Base-by-base conservation (phyloP, 176 grass and related monocot species). In the Aegilops tauschii region DNA sequence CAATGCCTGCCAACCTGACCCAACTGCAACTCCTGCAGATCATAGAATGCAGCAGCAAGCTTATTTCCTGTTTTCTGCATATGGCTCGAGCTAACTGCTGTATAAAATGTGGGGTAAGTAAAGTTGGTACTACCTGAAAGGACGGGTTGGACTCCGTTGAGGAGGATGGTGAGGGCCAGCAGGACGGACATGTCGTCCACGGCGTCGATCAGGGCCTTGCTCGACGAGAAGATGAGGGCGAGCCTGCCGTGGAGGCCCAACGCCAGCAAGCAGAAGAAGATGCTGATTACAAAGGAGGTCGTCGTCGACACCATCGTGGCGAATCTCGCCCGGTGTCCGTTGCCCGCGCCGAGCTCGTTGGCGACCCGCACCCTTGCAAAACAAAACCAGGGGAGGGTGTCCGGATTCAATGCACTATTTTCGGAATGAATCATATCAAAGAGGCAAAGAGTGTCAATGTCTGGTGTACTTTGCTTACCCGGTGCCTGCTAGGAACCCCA, bases 401-500 rank as follows among this genome's bases (percentile, higher is more conserved):
- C 3, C 1, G 13, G 47, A 50, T 50, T 50, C 13, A 50, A 50
- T 50, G 5, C 14, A 14, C 36, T 8, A 1, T 49, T 49, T 49
- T 49, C 45, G 3, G 45, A 47, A 13, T 12, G 10, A 45, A 45
- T 45, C 10, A 11, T 45, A 12, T 1, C 44, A 56, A 56, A 17
- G 16, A 58, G 54, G 18, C 54, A 21, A n/a, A 61, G 17, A 3
- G 18, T 61, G 17, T 2, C 20, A n/a, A 20, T 61, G 56, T 21
- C 14, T 61, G 56, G 7, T 21, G 56, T 61, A 21, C 17, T n/a
- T 61, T 61, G 69, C 76, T 87, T 89, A 96, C 91, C 91, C 94
- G 9, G 89, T 86, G 34, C 84, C 94, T 16, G 91, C 87, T 31
- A 96, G 79, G 54, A 96, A 96, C 9, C 78, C 94, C 17, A 93